Evolutionary conservation across 192 early-diverging fungal species (phyloP), one percentile per base, ranked within the genome.

Genomic region (Jimgerdemannia lactiflua): DNA sequence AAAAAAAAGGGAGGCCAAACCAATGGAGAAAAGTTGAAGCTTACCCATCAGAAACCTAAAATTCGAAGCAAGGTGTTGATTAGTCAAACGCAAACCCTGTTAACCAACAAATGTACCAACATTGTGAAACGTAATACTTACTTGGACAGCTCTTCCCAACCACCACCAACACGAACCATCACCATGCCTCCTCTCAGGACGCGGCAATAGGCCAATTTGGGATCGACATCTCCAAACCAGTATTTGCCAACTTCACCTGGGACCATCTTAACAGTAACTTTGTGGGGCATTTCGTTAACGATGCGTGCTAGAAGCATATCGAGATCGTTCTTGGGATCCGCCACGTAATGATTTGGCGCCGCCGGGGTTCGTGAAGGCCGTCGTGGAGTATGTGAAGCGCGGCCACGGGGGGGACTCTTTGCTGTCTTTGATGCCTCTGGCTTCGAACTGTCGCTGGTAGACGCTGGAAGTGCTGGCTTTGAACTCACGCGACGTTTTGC

Each of bases 151-250:
- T 89, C 88, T 43, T 79, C 83, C 89, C 89, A 90, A 65, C 89
- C 90, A 72, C 90, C 90, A 39, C 90, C 90, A 4, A 91, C 89
- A 68, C 90, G 85, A 39, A 91, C 90, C 90, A 91, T 91, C 42
- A 91, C 89, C 84, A 87, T 86, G 2, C 88, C 78, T 72, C 87
- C 86, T 43, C 88, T 75, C 63, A 91, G 70, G 49, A 90, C 87
- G 71, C 89, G 89, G 63, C 90, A 91, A 72, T 90, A 90, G 40
- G 84, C 87, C 17, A 91, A 71, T 69, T 88, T 89, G 18, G 89
- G 90, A 66, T 90, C 89, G 14, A 81, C 78, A 49, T 89, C 86
- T 40, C 90, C 90, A 82, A 91, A 91, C 83, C 88, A 85, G 78
- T 91, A 91, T 69, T 85, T 85, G 42, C 89, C 89, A 3, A 88